Evolutionary conservation across 441 rosid species (phyloP), one percentile per base, ranked within the genome.

Genomic region (Pelargonium exstipulatum): DNA sequence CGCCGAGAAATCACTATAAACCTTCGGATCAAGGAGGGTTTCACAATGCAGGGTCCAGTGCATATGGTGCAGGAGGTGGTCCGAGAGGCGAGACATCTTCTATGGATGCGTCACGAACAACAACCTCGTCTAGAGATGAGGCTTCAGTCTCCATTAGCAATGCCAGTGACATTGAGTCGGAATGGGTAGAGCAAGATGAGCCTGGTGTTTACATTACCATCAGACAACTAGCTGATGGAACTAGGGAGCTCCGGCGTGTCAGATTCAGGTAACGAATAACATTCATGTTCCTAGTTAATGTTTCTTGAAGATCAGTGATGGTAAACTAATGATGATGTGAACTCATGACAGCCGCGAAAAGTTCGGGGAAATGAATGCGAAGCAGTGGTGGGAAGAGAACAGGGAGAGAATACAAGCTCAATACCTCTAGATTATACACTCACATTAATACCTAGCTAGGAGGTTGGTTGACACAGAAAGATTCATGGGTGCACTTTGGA

Each of bases 301-400:
- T 13, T 20, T n/a, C 62, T n/a, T 14, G 24, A n/a, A 58, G 7
- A n/a, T n/a, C n/a, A 9, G 8, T 58, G 24, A 58, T 17, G 0
- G 2, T 22, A 48, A 48, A 48, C 53, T 48, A 16, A 58, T 17
- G 62, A 57, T 55, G 20, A 13, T 55, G 3, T 14, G 53, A 6
- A 17, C 1, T 58, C 37, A n/a, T n/a, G n/a, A 71, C 88, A 95
- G 99, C 83, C 96, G 99, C 0, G 99, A 95, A 82, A 82, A 69
- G 72, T 95, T 95, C 16, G 99, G 96, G 62, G 97, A 91, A 79
- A 91, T 89, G 75, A 86, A 91, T 3, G 99, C 99, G 14, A 95
- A 91, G 86, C 70, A 57, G 22, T 95, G 99, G 99, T 95, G 99
- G 99, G 99, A 91, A 76, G 89, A 91, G 83, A 95, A 95, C 82